These are phyloP conservation scores for Boletales sp. DNA, from an alignment of 768 basidiomycete species.

Conservation along the genomic window DNA sequence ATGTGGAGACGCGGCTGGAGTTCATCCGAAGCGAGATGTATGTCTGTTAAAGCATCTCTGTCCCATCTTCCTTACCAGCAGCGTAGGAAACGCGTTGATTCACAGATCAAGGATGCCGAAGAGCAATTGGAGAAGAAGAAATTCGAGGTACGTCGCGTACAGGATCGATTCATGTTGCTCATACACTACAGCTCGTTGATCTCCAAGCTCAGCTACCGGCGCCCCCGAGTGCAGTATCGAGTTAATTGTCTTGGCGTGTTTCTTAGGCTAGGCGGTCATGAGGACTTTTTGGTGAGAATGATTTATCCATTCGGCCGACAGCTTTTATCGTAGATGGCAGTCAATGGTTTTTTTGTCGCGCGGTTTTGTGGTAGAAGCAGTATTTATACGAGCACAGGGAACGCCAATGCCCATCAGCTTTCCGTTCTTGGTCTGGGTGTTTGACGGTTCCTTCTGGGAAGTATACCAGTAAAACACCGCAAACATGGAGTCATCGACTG, in stretches of 20 bases:
- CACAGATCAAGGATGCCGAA: constrained; percentile 75
- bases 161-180: constrained; percentile 5
- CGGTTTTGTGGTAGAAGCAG: no score
- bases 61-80: constrained; percentile 6
- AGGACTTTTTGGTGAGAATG: background rate
- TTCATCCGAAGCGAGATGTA: constrained; percentile 90
- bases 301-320: background rate
- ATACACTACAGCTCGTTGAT: constrained; percentile 52
- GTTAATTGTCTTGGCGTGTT: background rate
- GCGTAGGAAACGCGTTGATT: constrained; percentile 71
- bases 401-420: constrained; percentile 44
- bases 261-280: background rate
- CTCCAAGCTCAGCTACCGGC: constrained; percentile 55
- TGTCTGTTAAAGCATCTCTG: constrained; percentile 17
- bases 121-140: constrained; percentile 79
- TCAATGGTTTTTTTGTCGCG: no score
- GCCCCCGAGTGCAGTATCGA: constrained; percentile 26
- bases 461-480: constrained; percentile 41
- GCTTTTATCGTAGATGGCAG: background rate
- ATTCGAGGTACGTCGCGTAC: constrained; percentile 52
- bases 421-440: constrained; percentile 52
- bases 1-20: constrained; percentile 85
- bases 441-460: constrained; percentile 41
- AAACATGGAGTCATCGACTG: constrained; percentile 40
- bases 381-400: background rate